Conservation (phyloP, 371 early-diverging fungal species). For the Saksenaea oblongispora region DNA sequence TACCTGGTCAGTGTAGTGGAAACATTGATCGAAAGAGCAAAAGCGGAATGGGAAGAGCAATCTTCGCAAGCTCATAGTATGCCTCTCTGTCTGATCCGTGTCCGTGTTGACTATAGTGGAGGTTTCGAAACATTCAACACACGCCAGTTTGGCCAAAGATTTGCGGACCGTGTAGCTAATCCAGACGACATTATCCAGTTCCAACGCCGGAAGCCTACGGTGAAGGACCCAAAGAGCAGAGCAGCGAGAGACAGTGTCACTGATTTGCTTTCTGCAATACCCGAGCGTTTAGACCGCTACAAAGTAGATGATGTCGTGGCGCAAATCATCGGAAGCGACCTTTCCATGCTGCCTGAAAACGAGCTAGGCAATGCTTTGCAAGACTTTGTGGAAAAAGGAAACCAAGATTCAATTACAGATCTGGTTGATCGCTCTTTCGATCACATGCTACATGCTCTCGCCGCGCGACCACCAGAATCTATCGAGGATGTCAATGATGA, state of each 20-base stretch:
- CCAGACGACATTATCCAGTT: slow-evolving; percentile 91
- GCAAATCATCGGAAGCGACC: slow-evolving; percentile 69
- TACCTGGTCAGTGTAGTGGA: slow-evolving; percentile 61
- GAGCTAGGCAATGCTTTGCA: slow-evolving; percentile 80
- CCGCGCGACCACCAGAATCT: neutral
- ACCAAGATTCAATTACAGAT: slow-evolving; percentile 74
- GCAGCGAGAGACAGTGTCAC: neutral
- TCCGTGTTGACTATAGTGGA: slow-evolving; percentile 87
- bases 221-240: neutral
- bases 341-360: slow-evolving; percentile 77
- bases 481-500: slow-evolving; percentile 20
- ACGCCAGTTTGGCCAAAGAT: slow-evolving; percentile 81
- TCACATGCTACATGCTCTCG: slow-evolving; percentile 9
- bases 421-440: slow-evolving; percentile 37
- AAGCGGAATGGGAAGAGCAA: slow-evolving; percentile 54
- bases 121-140: slow-evolving; percentile 84
- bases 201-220: slow-evolving; percentile 46
- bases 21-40: slow-evolving; percentile 67
- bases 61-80: slow-evolving; percentile 26
- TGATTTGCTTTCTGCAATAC: slow-evolving; percentile 32
- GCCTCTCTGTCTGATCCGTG: slow-evolving; percentile 78
- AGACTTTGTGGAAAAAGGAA: slow-evolving; percentile 87
- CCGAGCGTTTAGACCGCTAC: slow-evolving; percentile 67
- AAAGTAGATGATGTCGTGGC: slow-evolving; percentile 77
- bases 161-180: slow-evolving; percentile 91